Conservation (phyloP, 495 filamentous ascomycete species). For the Staphylotrichum longicolle region DNA sequence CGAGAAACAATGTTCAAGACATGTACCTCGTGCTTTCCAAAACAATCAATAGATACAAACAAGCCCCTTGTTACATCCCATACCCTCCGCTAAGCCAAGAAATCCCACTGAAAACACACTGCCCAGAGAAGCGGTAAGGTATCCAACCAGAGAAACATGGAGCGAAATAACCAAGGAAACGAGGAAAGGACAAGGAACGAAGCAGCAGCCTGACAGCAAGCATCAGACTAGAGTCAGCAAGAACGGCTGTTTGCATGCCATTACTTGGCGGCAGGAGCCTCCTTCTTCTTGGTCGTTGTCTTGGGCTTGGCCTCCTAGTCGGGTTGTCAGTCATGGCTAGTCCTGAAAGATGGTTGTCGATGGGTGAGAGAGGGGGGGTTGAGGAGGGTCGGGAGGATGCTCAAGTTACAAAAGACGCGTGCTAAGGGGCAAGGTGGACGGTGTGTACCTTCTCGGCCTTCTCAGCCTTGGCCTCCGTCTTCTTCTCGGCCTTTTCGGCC, state of each 20-base stretch:
- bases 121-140: neutral
- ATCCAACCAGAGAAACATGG: neutral
- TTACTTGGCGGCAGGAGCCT: constrained; percentile 29
- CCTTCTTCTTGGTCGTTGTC: constrained; percentile 43
- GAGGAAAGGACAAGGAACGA: neutral
- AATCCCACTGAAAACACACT: neutral
- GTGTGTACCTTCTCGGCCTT: constrained; percentile 26
- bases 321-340: constrained; percentile 4
- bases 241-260: too few relatives aligned
- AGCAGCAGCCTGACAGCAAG: too few relatives aligned
- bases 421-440: neutral
- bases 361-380: neutral
- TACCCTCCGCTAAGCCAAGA: neutral
- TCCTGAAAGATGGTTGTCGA: too few relatives aligned
- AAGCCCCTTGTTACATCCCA: constrained; percentile 5
- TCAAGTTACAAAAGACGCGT: neutral
- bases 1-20: too few relatives aligned
- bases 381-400: neutral
- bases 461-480: constrained; percentile 22
- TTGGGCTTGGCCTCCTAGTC: constrained; percentile 39
- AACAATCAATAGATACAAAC: constrained; percentile 6
- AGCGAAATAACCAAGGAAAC: neutral
- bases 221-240: too few relatives aligned
- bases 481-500: constrained; percentile 23
- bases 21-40: too few relatives aligned